Conservation (phyloP, 2,329 filamentous ascomycete genomes). For the Aspergillus latus region DNA sequence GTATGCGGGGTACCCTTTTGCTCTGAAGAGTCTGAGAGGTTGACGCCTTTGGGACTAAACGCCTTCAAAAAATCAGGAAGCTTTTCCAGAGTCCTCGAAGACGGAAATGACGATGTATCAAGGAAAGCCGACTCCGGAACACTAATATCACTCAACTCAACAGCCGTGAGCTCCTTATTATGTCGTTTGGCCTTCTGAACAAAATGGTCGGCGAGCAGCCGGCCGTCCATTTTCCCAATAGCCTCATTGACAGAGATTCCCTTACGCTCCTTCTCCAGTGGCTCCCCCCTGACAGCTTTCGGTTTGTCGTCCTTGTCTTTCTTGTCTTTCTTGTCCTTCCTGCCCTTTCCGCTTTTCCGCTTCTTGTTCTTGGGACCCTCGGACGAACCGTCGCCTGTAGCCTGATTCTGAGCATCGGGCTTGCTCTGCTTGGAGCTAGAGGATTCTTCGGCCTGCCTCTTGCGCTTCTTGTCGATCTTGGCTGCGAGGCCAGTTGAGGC, state of each 20-base stretch:
- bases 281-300: constrained; percentile 23
- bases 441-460: constrained; percentile 37
- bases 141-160: constrained; percentile 81
- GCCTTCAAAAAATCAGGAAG: constrained; percentile 76
- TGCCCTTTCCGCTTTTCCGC: constrained; percentile 22
- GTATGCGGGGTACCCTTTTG: constrained; percentile 77
- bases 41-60: constrained; percentile 54
- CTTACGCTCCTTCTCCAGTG: constrained; percentile 56
- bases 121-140: constrained; percentile 73
- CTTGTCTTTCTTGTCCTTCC: constrained; percentile 28
- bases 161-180: constrained; percentile 73
- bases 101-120: constrained; percentile 74
- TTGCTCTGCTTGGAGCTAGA: constrained; percentile 25
- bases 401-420: constrained; percentile 19
- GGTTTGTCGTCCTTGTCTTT: constrained; percentile 24
- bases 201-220: constrained; percentile 80
- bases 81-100: constrained; percentile 66
- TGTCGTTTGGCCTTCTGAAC: constrained; percentile 76
- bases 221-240: constrained; percentile 78
- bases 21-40: constrained; percentile 64
- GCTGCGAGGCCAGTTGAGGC: constrained; percentile 30
- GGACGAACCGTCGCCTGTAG: constrained; percentile 19
- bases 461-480: constrained; percentile 43
- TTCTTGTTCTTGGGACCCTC: constrained; percentile 38
- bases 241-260: constrained; percentile 71